Evolutionary conservation across 2,329 filamentous ascomycete species (phyloP).

Genomic region (Diaporthe sp.): DNA sequence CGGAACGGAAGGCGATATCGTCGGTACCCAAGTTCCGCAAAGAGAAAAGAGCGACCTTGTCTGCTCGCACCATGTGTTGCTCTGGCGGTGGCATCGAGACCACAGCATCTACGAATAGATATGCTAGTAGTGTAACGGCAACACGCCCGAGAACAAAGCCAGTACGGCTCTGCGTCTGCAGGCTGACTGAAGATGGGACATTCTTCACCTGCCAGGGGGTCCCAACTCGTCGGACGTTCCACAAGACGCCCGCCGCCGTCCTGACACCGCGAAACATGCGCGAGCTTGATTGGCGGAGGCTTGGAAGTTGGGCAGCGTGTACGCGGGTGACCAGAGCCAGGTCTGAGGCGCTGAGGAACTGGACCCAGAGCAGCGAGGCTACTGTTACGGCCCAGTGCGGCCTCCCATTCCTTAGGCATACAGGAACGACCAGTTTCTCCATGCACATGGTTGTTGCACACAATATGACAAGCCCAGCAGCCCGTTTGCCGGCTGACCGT

Average conservation of each 20-base stretch:
- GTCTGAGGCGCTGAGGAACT: constrained; percentile 23
- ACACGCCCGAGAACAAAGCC: background rate
- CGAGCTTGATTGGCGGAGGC: background rate
- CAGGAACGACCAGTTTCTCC: background rate
- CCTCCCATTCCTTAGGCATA: background rate
- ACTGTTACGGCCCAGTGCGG: constrained; percentile 23
- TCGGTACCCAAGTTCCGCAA: background rate
- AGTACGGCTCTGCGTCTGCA: background rate
- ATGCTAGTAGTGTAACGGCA: background rate
- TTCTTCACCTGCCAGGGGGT: constrained; percentile 16
- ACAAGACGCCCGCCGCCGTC: background rate
- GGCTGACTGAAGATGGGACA: background rate
- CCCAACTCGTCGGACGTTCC: constrained; percentile 5
- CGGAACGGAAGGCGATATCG: background rate
- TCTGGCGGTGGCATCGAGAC: constrained; percentile 19
- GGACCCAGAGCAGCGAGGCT: constrained; percentile 25
- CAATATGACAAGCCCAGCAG: background rate
- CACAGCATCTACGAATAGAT: constrained; percentile 4
- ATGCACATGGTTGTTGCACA: background rate
- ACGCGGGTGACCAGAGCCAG: background rate
- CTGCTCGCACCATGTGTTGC: background rate
- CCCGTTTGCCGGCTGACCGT: background rate
- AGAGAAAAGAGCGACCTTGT: constrained; percentile 20
- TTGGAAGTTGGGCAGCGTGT: background rate
- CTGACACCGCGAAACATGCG: background rate